These are phyloP conservation scores for Pseudocercospora ulei DNA, from an alignment of 2,329 filamentous ascomycete species.

Conservation along the genomic window DNA sequence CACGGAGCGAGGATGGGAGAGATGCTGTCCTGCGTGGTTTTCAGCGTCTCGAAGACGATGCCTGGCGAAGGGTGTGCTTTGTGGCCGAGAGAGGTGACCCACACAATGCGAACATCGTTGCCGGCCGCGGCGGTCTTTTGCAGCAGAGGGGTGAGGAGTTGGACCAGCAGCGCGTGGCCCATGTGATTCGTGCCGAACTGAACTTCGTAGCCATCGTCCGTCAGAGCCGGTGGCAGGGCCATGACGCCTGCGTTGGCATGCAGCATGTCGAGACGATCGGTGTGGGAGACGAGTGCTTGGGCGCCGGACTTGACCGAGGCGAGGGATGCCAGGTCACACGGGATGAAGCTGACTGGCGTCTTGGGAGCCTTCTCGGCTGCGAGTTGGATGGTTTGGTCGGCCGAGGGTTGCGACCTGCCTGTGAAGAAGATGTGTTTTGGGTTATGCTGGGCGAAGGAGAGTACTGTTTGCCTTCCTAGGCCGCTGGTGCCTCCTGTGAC, in stretches of 20 bases:
- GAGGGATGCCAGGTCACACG: conserved; percentile 27
- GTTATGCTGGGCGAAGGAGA: conserved; percentile 43
- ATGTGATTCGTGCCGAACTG: conserved; percentile 34
- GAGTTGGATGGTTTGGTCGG: conserved; percentile 40
- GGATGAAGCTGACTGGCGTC: conserved; percentile 36
- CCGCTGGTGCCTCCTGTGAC: conserved; percentile 25
- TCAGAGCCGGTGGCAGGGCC: conserved; percentile 21
- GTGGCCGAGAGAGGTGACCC: conserved; percentile 28
- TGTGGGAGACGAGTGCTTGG: conserved; percentile 16
- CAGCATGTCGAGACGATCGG: conserved; percentile 23
- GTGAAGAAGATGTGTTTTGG: conserved; percentile 49
- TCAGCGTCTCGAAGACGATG: conserved; percentile 28
- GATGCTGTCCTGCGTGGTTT: conserved; percentile 21
- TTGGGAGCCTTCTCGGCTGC: conserved; percentile 30
- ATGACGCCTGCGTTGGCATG: conserved; percentile 25
- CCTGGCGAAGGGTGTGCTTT: conserved; percentile 17
- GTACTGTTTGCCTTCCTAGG: conserved; percentile 32
- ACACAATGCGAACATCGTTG: conserved; percentile 30
- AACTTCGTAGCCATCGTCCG: conserved; percentile 31
- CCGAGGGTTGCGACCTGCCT: conserved; percentile 40
- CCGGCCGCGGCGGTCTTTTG: conserved; percentile 22
- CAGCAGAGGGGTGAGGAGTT: conserved; percentile 27
- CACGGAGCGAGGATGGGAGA: conserved; percentile 13
- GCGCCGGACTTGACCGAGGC: conserved; percentile 23
- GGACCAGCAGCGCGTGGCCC: conserved; percentile 32